Base-by-base conservation (phyloP, 169 alveolate species). In the Ichthyophthirius multifiliis region DNA sequence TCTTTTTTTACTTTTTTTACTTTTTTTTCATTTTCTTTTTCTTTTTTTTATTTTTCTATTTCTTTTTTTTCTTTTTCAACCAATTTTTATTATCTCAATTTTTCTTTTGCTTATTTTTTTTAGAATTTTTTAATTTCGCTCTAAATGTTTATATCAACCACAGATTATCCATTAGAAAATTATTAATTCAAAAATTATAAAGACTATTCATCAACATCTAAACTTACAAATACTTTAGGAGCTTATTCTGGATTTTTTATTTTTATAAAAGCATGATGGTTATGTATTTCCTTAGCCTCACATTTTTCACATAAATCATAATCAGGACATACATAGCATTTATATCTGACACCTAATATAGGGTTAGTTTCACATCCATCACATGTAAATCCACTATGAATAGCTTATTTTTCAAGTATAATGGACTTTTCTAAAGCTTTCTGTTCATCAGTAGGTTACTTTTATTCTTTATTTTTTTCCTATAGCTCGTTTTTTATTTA, bases 271-370 rank as follows among this genome's bases (percentile, higher is more conserved):
- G 64, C 62, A 32, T 74, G 73, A 43, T 81, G 71, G 13, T 7
- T 55, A 31, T 81, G 86, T 12, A 39, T 23, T 4, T 43, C 44
- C 39, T 55, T 81, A 23, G 55, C 82, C 41, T 86, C 86, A 48
- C 97, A 94, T 3, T 88, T 82, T 45, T 89, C 94, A 78, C 97
- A 94, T 45, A 75, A 87, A 35, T 94, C 97, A 75, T 83, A 91
- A 83, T 94, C 89, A 1, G 77, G 71, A 64, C 96, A 92, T 0
- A 80, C 87, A 20, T 87, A 82, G 74, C 97, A 94, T 73, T 94
- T 87, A 74, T 82, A 94, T 76, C 97, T 88, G 10, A 75, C 43
- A 27, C 96, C 96, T 6, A 47, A 18, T 10, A 94, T 89, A 34
- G 96, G 96, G 37, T 16, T 15, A 0, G 35, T 65, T 31, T 87